Percentiles rank a stretch among this genome's conserved stretches.
These are phyloP conservation scores for Chlorella sp. DNA, from an alignment of 139 green algal species.

Conservation along the genomic window DNA sequence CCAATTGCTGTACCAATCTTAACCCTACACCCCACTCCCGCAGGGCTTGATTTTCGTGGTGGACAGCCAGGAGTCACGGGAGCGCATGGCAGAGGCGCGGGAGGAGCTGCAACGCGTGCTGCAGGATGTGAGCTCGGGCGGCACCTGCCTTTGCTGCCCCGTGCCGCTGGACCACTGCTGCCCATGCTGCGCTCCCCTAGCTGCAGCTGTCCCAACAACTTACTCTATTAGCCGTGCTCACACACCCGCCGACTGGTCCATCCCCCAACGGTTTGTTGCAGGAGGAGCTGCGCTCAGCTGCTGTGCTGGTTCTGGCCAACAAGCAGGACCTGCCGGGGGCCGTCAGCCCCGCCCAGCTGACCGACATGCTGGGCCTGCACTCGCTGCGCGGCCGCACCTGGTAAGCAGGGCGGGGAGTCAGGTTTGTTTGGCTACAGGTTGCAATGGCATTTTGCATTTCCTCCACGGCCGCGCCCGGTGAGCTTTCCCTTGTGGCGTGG, in stretches of 20 bases:
- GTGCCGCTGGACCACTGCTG: too few relatives aligned
- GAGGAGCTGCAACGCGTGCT: slow-evolving; percentile 99
- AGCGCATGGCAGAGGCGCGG: slow-evolving; percentile 93
- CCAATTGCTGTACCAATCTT: too few relatives aligned
- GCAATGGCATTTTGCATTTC: too few relatives aligned
- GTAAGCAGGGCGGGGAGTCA: slow-evolving; percentile 52
- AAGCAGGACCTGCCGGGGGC: slow-evolving; percentile 99
- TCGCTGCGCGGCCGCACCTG: slow-evolving; percentile 94
- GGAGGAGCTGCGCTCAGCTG: slow-evolving; percentile 97
- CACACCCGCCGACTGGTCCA: too few relatives aligned
- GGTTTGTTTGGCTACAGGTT: too few relatives aligned
- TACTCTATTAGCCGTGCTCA: too few relatives aligned
- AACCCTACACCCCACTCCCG: too few relatives aligned
- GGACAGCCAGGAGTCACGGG: slow-evolving; percentile 93
- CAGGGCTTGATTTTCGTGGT: slow-evolving; percentile 99
- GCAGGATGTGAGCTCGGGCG: slow-evolving; percentile 81
- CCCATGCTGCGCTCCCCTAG: background rate
- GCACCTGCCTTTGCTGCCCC: too few relatives aligned
- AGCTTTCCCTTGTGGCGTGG: too few relatives aligned
- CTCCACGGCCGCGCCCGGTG: too few relatives aligned
- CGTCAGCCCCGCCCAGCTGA: slow-evolving; percentile 99
- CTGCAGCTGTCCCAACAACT: too few relatives aligned
- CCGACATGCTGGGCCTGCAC: slow-evolving; percentile 98
- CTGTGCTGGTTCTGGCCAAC: slow-evolving; percentile 99
- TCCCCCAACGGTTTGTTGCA: slow-evolving; percentile 43